Evolutionary conservation across 1,284 basidiomycete species (phyloP), one percentile per base, ranked within the genome.

Genomic region (Austroboletus niveus): DNA sequence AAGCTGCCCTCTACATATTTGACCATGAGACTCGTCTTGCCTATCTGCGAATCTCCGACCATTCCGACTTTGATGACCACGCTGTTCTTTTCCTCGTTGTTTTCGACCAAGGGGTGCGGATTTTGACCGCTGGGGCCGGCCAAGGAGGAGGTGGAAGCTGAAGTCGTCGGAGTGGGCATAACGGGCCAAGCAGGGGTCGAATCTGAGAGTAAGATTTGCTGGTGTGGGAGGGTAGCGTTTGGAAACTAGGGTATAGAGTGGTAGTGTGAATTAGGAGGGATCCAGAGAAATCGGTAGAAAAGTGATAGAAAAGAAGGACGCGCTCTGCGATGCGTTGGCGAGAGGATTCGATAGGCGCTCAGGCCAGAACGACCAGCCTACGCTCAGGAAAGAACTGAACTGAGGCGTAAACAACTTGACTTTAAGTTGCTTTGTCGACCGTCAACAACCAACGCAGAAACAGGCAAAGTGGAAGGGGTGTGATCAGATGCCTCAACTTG

Each of bases 11-110:
- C 94, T 56, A 96, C 94, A 66, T 98, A 98, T 77, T 96, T 95
- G 67, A 97, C 94, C 94, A 98, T 98, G 67, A 98, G 79, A 72
- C 89, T 93, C 55, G 95, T 98, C 81, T 98, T 98, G 61, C 95
- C 95, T 66, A 98, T 98, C 76, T 98, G 94, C 63, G 94, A 94
- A 76, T 99, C 96, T 48, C 96, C 96, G 36, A 99, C 93, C 95
- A 98, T 98, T 52, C 95, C 95, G 49, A 98, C 95, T 73, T 99
- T 97, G 72, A 97, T 89, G 52, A 96, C 92, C 63, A 98, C 92
- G 67, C 92, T 94, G 69, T 89, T 89, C 80, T 86, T 87, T 68
- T 89, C 87, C 62, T 88, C 85, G 58, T 78, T 82, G 66, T 81
- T 84, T 69, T 84, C 82, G 47, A 79, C 65, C 59, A 75, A 50